phyloP scores from a whole-genome alignment of 345 rosid species.

The Clausena lansium region DNA sequence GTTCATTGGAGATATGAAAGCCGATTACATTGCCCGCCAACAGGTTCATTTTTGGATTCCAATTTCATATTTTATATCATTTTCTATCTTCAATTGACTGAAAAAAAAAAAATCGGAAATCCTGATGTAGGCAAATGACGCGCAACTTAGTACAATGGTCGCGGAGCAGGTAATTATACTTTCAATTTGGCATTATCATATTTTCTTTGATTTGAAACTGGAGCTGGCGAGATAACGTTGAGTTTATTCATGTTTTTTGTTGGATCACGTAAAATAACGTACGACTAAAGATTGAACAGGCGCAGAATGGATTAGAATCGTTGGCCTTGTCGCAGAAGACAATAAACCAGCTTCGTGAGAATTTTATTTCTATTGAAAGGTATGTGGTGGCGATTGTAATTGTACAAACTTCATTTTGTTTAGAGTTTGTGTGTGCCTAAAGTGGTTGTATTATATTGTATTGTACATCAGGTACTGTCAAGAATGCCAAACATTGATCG shows the following conservation, averaged over 20 bases:
- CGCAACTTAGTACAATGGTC: conserved; percentile 98
- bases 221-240: neutral
- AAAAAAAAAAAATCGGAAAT: neutral
- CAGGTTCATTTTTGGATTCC: conserved; percentile 39
- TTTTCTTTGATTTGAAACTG: neutral
- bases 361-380: conserved; percentile 84
- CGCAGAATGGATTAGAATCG: conserved; percentile 76
- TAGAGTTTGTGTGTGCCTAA: neutral
- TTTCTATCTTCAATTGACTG: neutral
- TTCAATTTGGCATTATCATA: neutral
- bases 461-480: conserved; percentile 63
- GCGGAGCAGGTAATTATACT: conserved; percentile 72
- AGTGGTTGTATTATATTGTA: neutral
- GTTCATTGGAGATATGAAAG: conserved; percentile 74
- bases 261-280: neutral
- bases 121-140: conserved; percentile 78
- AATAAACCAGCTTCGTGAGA: conserved; percentile 67
- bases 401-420: neutral
- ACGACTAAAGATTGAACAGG: conserved; percentile 74
- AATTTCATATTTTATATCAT: neutral
- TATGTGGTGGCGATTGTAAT: conserved; percentile 23
- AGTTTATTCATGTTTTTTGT: neutral
- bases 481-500: conserved; percentile 96
- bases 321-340: conserved; percentile 73
- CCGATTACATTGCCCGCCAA: conserved; percentile 95